phyloP scores from a whole-genome alignment of 2,329 filamentous ascomycete species.

The Fusarium denticulatum region DNA sequence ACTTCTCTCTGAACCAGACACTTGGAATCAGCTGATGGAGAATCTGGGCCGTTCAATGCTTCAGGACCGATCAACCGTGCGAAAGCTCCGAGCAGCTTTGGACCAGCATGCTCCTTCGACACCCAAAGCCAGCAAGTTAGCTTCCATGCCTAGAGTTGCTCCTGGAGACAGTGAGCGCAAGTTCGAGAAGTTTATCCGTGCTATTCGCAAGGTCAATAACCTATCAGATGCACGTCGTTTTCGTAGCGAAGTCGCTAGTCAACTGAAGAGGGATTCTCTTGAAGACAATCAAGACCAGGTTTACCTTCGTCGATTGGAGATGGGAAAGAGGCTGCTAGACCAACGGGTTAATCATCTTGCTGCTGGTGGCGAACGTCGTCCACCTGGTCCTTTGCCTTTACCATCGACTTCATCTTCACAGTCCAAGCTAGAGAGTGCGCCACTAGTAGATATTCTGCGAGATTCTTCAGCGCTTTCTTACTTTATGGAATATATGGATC shows the following conservation, averaged over 20 bases:
- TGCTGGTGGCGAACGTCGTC: conserved; percentile 66
- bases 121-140: conserved; percentile 70
- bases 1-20: conserved; percentile 88
- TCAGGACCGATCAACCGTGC: conserved; percentile 94
- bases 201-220: conserved; percentile 88
- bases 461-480: conserved; percentile 93
- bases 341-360: conserved; percentile 87
- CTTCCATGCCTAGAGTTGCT: conserved; percentile 79
- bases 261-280: conserved; percentile 85
- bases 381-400: conserved; percentile 39
- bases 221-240: conserved; percentile 93
- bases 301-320: conserved; percentile 89
- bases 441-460: conserved; percentile 85
- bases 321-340: conserved; percentile 88
- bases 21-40: conserved; percentile 97
- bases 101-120: conserved; percentile 93
- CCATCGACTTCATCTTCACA: conserved; percentile 48
- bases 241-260: conserved; percentile 89
- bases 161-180: conserved; percentile 88
- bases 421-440: conserved; percentile 78
- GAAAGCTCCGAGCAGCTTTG: conserved; percentile 87
- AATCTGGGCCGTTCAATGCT: conserved; percentile 86
- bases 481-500: conserved; percentile 99
- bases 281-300: conserved; percentile 83
- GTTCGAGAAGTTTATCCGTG: conserved; percentile 93